These are phyloP conservation scores for Kodamaea derodonti DNA, from an alignment of 1,139 yeast genomes.

Conservation along the genomic window DNA sequence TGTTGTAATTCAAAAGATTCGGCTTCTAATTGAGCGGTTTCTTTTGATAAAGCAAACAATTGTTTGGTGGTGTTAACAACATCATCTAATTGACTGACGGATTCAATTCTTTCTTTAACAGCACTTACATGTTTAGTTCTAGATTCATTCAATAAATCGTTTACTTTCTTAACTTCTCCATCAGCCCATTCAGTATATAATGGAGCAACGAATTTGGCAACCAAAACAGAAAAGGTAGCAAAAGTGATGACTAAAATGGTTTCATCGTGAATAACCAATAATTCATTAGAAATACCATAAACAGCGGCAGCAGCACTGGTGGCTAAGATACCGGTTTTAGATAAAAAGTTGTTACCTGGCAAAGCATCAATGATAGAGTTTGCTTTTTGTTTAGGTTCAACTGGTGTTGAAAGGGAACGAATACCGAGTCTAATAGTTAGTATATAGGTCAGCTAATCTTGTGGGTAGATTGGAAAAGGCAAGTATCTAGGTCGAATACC, in stretches of 20 bases:
- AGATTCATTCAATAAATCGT: slow-evolving; percentile 78
- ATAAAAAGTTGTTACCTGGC: slow-evolving; percentile 84
- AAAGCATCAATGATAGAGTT: slow-evolving; percentile 82
- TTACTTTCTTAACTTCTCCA: slow-evolving; percentile 81
- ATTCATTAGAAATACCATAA: slow-evolving; percentile 90
- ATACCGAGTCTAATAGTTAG: slow-evolving; percentile 48
- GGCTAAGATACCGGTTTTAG: slow-evolving; percentile 94
- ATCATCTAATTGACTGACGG: slow-evolving; percentile 85
- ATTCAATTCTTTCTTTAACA: slow-evolving; percentile 85
- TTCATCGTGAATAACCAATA: slow-evolving; percentile 92
- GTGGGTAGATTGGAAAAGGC: not conserved
- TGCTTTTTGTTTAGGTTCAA: slow-evolving; percentile 91
- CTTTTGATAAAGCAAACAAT: slow-evolving; percentile 90
- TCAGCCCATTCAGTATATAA: slow-evolving; percentile 94
- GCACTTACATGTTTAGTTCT: slow-evolving; percentile 89
- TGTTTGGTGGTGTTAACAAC: slow-evolving; percentile 90
- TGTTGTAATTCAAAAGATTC: slow-evolving; percentile 91
- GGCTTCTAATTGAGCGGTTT: slow-evolving; percentile 94
- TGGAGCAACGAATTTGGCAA: slow-evolving; percentile 89
- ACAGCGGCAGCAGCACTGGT: slow-evolving; percentile 92
- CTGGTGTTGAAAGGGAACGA: slow-evolving; percentile 63
- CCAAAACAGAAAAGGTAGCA: slow-evolving; percentile 67
- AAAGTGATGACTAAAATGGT: slow-evolving; percentile 81
- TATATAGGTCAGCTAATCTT: slow-evolving; percentile 7
- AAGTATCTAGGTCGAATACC: no score